Evolutionary conservation across 805 yeast genomes (phyloP).

Genomic region (Wickerhamomyces strasburgensis): DNA sequence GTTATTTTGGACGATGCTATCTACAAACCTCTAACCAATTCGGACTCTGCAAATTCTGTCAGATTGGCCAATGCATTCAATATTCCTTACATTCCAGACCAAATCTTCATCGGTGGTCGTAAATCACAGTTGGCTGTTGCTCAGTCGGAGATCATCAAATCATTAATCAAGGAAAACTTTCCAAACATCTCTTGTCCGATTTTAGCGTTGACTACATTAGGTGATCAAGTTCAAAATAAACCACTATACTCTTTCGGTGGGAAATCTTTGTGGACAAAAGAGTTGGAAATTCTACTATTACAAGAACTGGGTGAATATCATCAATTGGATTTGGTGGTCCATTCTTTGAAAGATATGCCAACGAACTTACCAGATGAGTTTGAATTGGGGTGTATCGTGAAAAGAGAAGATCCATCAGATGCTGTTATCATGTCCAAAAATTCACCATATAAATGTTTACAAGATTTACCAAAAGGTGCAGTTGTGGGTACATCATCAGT

Average conservation of each 20-base stretch:
- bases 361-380: slow-evolving; percentile 87
- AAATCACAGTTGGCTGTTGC: slow-evolving; percentile 81
- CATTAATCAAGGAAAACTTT: slow-evolving; percentile 48
- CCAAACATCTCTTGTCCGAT: slow-evolving; percentile 72
- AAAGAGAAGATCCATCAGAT: slow-evolving; percentile 91
- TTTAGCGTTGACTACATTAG: slow-evolving; percentile 77
- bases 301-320: slow-evolving; percentile 57
- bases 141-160: slow-evolving; percentile 74
- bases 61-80: slow-evolving; percentile 9
- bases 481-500: slow-evolving; percentile 94
- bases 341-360: slow-evolving; percentile 90
- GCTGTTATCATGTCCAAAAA: slow-evolving; percentile 73
- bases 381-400: slow-evolving; percentile 78
- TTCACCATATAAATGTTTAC: slow-evolving; percentile 57
- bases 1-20: slow-evolving; percentile 20
- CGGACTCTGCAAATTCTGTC: slow-evolving; percentile 6
- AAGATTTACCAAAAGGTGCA: slow-evolving; percentile 78
- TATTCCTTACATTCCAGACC: slow-evolving; percentile 24
- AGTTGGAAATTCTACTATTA: slow-evolving; percentile 74
- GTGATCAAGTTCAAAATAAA: slow-evolving; percentile 79
- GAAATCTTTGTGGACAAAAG: slow-evolving; percentile 94
- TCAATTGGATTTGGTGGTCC: slow-evolving; percentile 83
- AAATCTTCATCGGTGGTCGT: slow-evolving; percentile 71
- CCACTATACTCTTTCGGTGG: slow-evolving; percentile 96
- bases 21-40: not conserved